phyloP scores from a whole-genome alignment of 1,284 basidiomycete genomes.

The Earliella scabrosa region DNA sequence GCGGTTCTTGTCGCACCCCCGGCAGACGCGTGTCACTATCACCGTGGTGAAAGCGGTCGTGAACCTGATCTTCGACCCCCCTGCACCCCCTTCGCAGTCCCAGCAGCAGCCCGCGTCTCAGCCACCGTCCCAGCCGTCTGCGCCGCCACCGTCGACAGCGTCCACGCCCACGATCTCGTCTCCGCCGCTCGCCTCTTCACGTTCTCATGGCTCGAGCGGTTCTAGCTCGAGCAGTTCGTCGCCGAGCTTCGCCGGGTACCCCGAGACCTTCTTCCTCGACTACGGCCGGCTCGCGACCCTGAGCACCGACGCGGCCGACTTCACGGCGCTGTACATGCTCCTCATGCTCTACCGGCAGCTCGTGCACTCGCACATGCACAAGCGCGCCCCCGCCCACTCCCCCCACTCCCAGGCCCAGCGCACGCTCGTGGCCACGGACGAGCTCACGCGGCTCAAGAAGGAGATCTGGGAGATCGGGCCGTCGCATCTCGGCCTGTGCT shows the following conservation, averaged over 20 bases:
- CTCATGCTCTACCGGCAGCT: conserved; percentile 82
- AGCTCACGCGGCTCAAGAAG: conserved; percentile 66
- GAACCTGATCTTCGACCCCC: conserved; percentile 35
- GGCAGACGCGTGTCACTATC: conserved; percentile 30
- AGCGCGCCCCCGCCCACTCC: conserved; percentile 1
- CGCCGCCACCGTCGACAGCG: conserved; percentile 28
- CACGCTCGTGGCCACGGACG: conserved; percentile 37
- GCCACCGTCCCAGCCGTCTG: conserved; percentile 71
- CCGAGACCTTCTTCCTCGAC: conserved; percentile 89
- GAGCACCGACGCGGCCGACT: conserved; percentile 76
- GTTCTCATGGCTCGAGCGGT: conserved; percentile 35
- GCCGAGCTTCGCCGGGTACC: conserved; percentile 48
- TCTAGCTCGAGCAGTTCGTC: conserved; percentile 35
- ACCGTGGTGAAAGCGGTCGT: conserved; percentile 34
- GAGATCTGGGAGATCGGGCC: conserved; percentile 81
- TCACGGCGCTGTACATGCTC: conserved; percentile 80
- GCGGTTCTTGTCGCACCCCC: conserved; percentile 33
- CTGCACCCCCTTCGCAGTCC: conserved; percentile 26
- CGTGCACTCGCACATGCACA: conserved; percentile 44
- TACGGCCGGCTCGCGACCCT: conserved; percentile 72
- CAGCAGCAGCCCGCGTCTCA: conserved; percentile 57
- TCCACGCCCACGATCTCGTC: conserved; percentile 23
- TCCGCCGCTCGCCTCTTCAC: conserved; percentile 35
- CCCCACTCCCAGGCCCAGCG: too few relatives aligned
- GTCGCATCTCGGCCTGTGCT: conserved; percentile 59